Evolutionary conservation across 2,329 filamentous ascomycete genomes (phyloP).

Genomic region (Aureobasidium melanogenum): DNA sequence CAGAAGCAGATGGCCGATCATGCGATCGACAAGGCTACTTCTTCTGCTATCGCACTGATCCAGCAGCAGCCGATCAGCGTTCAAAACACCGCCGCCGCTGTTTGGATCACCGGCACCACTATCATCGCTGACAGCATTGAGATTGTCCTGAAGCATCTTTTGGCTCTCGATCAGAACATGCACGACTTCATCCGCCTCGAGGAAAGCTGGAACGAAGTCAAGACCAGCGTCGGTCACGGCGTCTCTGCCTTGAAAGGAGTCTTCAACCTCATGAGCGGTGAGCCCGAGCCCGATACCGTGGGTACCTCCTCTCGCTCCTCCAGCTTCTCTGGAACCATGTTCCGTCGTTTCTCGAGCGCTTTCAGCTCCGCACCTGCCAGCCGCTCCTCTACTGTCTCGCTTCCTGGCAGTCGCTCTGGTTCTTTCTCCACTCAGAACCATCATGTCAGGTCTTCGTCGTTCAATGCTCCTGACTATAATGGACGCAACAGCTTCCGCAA

Average conservation of each 20-base stretch:
- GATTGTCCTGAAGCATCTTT: slow-evolving; percentile 33
- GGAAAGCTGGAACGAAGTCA: slow-evolving; percentile 35
- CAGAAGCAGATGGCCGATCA: slow-evolving; percentile 37
- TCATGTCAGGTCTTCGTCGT: not conserved
- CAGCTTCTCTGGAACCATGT: slow-evolving; percentile 21
- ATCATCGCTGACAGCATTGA: slow-evolving; percentile 38
- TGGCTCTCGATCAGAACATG: slow-evolving; percentile 30
- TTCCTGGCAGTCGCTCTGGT: not conserved
- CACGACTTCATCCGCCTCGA: slow-evolving; percentile 39
- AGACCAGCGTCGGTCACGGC: slow-evolving; percentile 32
- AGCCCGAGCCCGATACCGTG: slow-evolving; percentile 5
- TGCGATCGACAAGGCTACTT: slow-evolving; percentile 39
- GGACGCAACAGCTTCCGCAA: slow-evolving; percentile 29
- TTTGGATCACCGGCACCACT: slow-evolving; percentile 36
- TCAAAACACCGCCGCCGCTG: slow-evolving; percentile 35
- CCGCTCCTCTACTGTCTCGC: slow-evolving; percentile 17
- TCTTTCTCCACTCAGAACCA: not conserved
- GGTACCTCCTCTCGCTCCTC: slow-evolving; percentile 20
- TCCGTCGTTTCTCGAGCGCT: slow-evolving; percentile 26
- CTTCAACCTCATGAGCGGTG: slow-evolving; percentile 34
- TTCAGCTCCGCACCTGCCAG: slow-evolving; percentile 17
- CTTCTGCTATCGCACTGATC: slow-evolving; percentile 36
- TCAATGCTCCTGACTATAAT: slow-evolving; percentile 19
- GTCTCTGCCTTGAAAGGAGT: slow-evolving; percentile 36
- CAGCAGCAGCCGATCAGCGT: slow-evolving; percentile 31